Evolutionary conservation across 139 green algal genomes (phyloP), one percentile per base, ranked within the genome.

Genomic region (Tetradesmus obliquus): DNA sequence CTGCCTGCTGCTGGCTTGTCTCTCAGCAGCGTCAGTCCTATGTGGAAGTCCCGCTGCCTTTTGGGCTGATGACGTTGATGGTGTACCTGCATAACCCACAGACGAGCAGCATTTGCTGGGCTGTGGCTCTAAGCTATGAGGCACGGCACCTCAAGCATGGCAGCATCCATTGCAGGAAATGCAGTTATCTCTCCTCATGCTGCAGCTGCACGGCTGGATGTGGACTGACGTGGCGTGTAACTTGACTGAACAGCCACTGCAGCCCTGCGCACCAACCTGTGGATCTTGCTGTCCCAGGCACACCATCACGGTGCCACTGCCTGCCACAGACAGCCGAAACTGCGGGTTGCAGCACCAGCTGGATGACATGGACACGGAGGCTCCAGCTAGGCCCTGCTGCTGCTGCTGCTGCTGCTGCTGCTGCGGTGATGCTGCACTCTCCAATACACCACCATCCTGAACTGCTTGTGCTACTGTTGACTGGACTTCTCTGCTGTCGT

Each of bases 301-400:
- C 9, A 84, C n/a, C 8, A 60, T 58, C 22, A 91, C 87, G 8
- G 32, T 53, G 24, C 87, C 53, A 8, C 8, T 86, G 22, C 54
- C 58, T n/a, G 87, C 55, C 20, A 32, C 87, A 45, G 22, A 22
- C 51, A 91, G 87, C 55, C 55, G 76, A 55, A 79, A 86, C 24
- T 91, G 87, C 19, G 87, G 87, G 72, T 91, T 91, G 54, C 87
- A 91, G 69, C 69, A 69, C 87, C 87, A 91, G 54, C 87, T 72
- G 3, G 86, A 83, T 15, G 45, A 71, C 71, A 71, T 17, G n/a
- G 20, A 55, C 2, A 84, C 54, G 13, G 22, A 13, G 9, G 24
- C n/a, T 3, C 79, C 87, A 45, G 54, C 74, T 8, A 32, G 22
- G 22, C 82, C 13, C 45, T 19, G 15, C 45, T 71, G 53, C 86